Percentiles rank a stretch among this genome's conserved stretches.
Conservation (phyloP, 768 basidiomycete genomes). For the Leccinum rimulosum region DNA sequence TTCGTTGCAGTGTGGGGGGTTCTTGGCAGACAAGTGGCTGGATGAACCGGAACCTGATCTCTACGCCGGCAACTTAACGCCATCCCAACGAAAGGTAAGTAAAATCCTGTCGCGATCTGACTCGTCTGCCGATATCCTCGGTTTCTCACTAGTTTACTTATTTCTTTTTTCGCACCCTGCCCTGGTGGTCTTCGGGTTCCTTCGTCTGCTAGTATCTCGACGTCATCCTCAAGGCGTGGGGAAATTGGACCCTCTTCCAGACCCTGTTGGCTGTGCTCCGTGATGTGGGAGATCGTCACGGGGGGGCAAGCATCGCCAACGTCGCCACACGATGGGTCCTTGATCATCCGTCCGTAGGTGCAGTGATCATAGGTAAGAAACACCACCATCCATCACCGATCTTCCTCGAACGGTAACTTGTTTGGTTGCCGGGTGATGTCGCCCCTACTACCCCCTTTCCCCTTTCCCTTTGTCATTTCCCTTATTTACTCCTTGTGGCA, state of each 20-base stretch:
- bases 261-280: slow-evolving; percentile 56
- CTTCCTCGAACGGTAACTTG: background rate
- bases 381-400: background rate
- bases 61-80: slow-evolving; percentile 66
- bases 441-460: slow-evolving; percentile 36
- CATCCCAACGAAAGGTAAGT: slow-evolving; percentile 78
- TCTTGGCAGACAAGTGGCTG: slow-evolving; percentile 77
- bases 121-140: background rate
- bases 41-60: slow-evolving; percentile 64
- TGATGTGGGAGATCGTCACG: slow-evolving; percentile 64
- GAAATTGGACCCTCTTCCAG: slow-evolving; percentile 75
- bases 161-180: background rate
- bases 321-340: slow-evolving; percentile 82
- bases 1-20: slow-evolving; percentile 69
- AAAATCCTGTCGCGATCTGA: background rate
- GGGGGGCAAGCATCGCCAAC: slow-evolving; percentile 67
- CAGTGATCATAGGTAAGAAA: slow-evolving; percentile 67
- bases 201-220: slow-evolving; percentile 66
- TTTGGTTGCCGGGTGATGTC: background rate
- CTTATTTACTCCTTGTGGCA: background rate
- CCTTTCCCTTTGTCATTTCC: background rate
- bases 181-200: background rate
- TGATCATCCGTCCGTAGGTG: slow-evolving; percentile 73
- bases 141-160: background rate
- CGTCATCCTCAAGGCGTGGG: slow-evolving; percentile 79